These are phyloP conservation scores for Pseudonectria foliicola DNA, from an alignment of 2,329 filamentous ascomycete species.

Conservation along the genomic window DNA sequence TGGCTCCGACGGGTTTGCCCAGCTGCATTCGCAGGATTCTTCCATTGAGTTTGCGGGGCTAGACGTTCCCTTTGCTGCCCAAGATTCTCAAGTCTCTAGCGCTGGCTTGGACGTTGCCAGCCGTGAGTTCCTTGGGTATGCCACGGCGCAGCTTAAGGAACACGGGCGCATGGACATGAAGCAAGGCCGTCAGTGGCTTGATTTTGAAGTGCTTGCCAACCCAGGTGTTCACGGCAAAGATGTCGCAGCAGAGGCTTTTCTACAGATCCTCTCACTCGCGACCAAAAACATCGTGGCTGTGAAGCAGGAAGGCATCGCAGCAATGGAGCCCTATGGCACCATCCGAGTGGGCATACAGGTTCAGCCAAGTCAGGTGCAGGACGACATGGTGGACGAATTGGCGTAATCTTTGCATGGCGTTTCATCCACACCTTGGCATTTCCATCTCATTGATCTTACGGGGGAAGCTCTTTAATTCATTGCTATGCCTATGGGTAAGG, in stretches of 20 bases:
- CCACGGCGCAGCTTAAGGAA: conserved; percentile 29
- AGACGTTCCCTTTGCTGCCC: conserved; percentile 10
- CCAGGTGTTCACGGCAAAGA: conserved; percentile 44
- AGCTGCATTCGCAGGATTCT: conserved; percentile 22
- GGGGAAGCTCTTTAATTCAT: no score
- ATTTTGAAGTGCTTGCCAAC: conserved; percentile 65
- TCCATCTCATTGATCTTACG: neutral
- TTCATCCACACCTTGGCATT: neutral
- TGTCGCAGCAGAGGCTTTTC: conserved; percentile 68
- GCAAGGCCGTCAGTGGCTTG: conserved; percentile 41
- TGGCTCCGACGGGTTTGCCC: conserved; percentile 27
- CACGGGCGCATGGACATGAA: conserved; percentile 25
- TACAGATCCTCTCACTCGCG: conserved; percentile 64
- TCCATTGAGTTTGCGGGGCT: conserved; percentile 21
- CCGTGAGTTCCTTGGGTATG: conserved; percentile 39
- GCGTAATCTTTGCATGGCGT: conserved; percentile 6
- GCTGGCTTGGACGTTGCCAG: conserved; percentile 38
- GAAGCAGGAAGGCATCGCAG: conserved; percentile 44
- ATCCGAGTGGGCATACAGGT: conserved; percentile 38
- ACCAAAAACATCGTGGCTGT: conserved; percentile 59
- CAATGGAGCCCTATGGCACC: conserved; percentile 35
- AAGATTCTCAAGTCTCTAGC: conserved; percentile 26
- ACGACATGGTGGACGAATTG: conserved; percentile 15
- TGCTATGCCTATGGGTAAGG: no score
- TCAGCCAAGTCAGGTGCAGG: conserved; percentile 1